A percentile compares a stretch with the other conserved stretches of the same genome.
These are phyloP conservation scores for Aspergillus jensenii DNA, from an alignment of 2,329 filamentous ascomycete species.

Conservation along the genomic window DNA sequence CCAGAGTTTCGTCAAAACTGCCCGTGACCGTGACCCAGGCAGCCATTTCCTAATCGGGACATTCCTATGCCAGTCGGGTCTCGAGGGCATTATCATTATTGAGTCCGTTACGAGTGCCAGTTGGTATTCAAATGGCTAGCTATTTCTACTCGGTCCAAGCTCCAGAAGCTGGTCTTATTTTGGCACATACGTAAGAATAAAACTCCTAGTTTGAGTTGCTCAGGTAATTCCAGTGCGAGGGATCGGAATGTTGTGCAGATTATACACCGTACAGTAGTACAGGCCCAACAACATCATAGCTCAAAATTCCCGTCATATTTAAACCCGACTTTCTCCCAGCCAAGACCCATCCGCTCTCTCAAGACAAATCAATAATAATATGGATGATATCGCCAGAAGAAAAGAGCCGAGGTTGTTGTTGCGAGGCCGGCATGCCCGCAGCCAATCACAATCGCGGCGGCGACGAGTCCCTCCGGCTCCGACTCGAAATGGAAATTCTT, in stretches of 20 bases:
- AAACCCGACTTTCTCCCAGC: neutral
- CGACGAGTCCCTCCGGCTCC: neutral
- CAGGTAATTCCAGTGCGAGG: neutral
- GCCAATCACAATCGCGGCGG: constrained; percentile 4
- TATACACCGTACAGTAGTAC: neutral
- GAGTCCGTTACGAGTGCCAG: too few relatives aligned
- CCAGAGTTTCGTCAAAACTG: neutral
- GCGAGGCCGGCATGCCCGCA: neutral
- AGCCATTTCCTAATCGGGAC: neutral
- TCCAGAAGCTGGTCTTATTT: too few relatives aligned
- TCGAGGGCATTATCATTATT: too few relatives aligned
- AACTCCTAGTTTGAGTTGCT: neutral
- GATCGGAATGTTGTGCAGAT: neutral
- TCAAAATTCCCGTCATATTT: neutral
- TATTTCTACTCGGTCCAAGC: too few relatives aligned
- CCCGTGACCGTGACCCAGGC: neutral
- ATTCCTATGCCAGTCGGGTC: neutral
- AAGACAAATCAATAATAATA: neutral
- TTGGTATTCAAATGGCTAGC: too few relatives aligned
- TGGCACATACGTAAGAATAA: too few relatives aligned
- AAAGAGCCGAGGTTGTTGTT: constrained; percentile 13
- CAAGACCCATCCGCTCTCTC: neutral
- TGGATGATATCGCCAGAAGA: neutral
- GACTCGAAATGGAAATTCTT: constrained; percentile 1
- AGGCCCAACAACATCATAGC: neutral